Base-by-base conservation (phyloP, 352 stramenopile genomes). In the Peronospora belbahrii region DNA sequence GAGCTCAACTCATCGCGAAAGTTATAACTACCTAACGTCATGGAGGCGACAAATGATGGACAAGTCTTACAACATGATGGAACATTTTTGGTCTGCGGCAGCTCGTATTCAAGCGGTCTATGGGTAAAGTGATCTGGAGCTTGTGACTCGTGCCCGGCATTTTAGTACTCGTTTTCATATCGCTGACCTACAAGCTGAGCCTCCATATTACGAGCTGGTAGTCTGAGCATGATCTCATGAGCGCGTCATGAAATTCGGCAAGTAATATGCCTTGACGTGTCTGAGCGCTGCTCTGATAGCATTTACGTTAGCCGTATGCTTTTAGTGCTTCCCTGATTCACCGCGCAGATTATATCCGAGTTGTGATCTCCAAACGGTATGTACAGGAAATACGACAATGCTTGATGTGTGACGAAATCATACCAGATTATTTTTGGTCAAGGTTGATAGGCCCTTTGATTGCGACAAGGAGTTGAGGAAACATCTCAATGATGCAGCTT, bases 221-320 rank as follows among this genome's bases (percentile, higher is more conserved):
- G 31, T 82, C 71, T 1, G 72, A 81, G 9, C 70, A 77, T 2
- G 64, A 72, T 0, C 74, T 75, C 18, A 88, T 64, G 14, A 90
- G 47, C 13, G 78, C 67, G 42, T 90, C 56, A 85, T 67, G 24
- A 83, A 59, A 39, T 90, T 87, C 1, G 75, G 75, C 24, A 88
- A 85, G 48, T 72, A 83, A 90, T 73, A 43, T 85, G 68, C 0
- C 78, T 75, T 0, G 70, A 75, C 13, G 73, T 62, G 34, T 83
- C n/a, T n/a, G 85, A 87, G 2, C 71, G 71, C 32, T 89, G 74
- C 81, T 1, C 74, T 89, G 46, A 89, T 89, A 0, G 74, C 75
- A 17, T 89, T 74, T 3, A 85, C 73, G 20, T 87, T 74, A 1
- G 71, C 70, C 70, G 87, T 86, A 40, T 89, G 83, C 35, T 87